Percentiles rank a stretch among this genome's conserved stretches.
phyloP scores from a whole-genome alignment of 23 red algal species.

The Chondrus crispus region DNA sequence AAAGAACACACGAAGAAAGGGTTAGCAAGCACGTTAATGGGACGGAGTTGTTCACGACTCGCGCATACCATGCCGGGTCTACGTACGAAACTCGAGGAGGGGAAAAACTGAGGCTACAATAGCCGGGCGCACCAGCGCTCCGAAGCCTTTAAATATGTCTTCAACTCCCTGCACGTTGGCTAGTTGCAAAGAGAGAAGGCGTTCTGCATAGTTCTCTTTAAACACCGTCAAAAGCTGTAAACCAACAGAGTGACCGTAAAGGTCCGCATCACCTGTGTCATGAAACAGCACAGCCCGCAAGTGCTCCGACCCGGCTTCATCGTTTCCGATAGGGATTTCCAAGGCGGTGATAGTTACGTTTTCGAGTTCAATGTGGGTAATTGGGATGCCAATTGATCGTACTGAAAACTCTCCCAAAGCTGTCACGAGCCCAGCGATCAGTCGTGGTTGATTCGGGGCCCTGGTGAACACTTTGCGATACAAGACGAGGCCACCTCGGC shows the following conservation, averaged over 20 bases:
- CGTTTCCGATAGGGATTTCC: constrained; percentile 1
- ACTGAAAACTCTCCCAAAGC: constrained; percentile 58
- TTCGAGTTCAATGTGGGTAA: constrained; percentile 33
- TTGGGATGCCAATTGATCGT: constrained; percentile 16
- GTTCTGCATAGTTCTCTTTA: constrained; percentile 37
- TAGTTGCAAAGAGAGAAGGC: constrained; percentile 30
- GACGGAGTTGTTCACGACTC: not conserved
- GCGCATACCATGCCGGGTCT: no score
- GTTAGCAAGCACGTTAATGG: not conserved
- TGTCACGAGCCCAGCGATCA: constrained; percentile 60
- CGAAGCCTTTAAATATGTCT: constrained; percentile 42
- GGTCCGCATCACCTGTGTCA: constrained; percentile 29
- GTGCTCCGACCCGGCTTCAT: not conserved
- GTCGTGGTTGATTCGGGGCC: constrained; percentile 44
- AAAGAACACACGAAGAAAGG: no score
- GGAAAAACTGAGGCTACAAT: constrained; percentile 30
- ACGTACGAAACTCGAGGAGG: constrained; percentile 52
- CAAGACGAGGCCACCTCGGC: constrained; percentile 51
- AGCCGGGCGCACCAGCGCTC: constrained; percentile 20
- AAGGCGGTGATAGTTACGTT: constrained; percentile 24
- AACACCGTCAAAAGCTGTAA: constrained; percentile 34
- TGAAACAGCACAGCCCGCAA: constrained; percentile 47
- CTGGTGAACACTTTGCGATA: constrained; percentile 52
- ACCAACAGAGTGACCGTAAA: constrained; percentile 47
- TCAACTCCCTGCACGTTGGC: constrained; percentile 54